Percentiles rank a stretch among this genome's conserved stretches.
Conservation (phyloP, 2,329 filamentous ascomycete genomes). For the Ophiostoma sp. region DNA sequence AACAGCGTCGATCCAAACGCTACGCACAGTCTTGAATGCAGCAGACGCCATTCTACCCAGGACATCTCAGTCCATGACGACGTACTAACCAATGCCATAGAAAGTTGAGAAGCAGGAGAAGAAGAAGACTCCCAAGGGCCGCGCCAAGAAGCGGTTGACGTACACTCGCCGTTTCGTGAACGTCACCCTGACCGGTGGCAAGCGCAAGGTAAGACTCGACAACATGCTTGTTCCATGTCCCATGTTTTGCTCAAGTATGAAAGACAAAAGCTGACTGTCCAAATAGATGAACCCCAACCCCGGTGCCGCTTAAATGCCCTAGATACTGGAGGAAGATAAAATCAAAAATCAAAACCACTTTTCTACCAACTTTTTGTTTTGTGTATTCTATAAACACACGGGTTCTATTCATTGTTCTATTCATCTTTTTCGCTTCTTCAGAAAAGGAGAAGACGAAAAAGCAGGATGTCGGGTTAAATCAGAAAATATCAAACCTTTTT, state of each 20-base stretch:
- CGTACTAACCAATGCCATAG: slow-evolving; percentile 21
- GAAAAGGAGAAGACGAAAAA: background rate
- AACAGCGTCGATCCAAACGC: background rate
- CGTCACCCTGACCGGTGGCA: slow-evolving; percentile 85
- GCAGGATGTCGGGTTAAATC: slow-evolving; percentile 14
- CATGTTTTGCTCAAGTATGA: background rate
- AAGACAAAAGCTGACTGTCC: background rate
- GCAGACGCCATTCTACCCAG: background rate
- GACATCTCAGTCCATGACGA: background rate
- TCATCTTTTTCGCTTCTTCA: background rate
- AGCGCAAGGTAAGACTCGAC: slow-evolving; percentile 71
- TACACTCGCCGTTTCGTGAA: slow-evolving; percentile 99
- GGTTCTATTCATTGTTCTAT: slow-evolving; percentile 13
- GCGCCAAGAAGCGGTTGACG: slow-evolving; percentile 91
- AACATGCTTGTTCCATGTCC: background rate
- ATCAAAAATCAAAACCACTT: slow-evolving; percentile 9
- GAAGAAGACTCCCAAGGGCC: slow-evolving; percentile 91
- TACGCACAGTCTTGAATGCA: background rate
- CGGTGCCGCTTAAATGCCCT: slow-evolving; percentile 16
- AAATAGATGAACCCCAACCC: slow-evolving; percentile 20
- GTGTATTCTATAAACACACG: slow-evolving; percentile 10
- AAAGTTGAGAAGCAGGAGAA: slow-evolving; percentile 76
- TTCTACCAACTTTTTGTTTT: slow-evolving; percentile 11
- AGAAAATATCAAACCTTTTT: slow-evolving; percentile 9
- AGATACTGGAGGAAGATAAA: slow-evolving; percentile 7